Evolutionary conservation across 192 early-diverging fungal genomes (phyloP).

Genomic region (Funneliformis mosseae): DNA sequence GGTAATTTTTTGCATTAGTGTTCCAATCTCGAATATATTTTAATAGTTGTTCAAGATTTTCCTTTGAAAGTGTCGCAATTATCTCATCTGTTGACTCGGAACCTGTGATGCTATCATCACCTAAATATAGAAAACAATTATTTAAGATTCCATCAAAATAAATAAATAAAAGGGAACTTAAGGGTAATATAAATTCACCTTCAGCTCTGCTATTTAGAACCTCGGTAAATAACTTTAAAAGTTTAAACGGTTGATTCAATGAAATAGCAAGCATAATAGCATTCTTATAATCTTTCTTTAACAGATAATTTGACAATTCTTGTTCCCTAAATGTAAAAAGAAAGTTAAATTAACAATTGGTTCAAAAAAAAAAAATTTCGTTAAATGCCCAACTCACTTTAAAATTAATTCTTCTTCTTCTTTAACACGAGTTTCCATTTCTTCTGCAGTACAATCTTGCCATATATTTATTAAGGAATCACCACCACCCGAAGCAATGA

Average conservation of each 20-base stretch:
- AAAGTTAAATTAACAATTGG: constrained; percentile 10
- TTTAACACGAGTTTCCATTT: constrained; percentile 72
- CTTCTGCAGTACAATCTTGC: constrained; percentile 88
- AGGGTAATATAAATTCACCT: constrained; percentile 7
- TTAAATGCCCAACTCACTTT: constrained; percentile 55
- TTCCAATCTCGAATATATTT: constrained; percentile 93
- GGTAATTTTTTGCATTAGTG: constrained; percentile 81
- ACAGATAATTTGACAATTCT: constrained; percentile 83
- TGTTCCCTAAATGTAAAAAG: constrained; percentile 70
- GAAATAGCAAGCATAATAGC: constrained; percentile 89
- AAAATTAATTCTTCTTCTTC: constrained; percentile 74
- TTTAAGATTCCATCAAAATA: neutral
- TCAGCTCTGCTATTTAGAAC: constrained; percentile 55
- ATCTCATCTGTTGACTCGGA: constrained; percentile 69
- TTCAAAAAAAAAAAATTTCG: neutral
- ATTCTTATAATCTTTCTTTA: constrained; percentile 87
- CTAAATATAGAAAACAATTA: neutral
- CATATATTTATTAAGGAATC: constrained; percentile 92
- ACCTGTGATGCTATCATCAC: constrained; percentile 62
- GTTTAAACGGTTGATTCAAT: constrained; percentile 83
- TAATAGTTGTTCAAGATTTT: constrained; percentile 80
- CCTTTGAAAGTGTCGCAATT: constrained; percentile 59
- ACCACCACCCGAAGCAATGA: constrained; percentile 86
- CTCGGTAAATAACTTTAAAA: constrained; percentile 74
- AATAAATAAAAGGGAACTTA: neutral